phyloP scores from a whole-genome alignment of 169 alveolate genomes.

The Neospora caninum region DNA sequence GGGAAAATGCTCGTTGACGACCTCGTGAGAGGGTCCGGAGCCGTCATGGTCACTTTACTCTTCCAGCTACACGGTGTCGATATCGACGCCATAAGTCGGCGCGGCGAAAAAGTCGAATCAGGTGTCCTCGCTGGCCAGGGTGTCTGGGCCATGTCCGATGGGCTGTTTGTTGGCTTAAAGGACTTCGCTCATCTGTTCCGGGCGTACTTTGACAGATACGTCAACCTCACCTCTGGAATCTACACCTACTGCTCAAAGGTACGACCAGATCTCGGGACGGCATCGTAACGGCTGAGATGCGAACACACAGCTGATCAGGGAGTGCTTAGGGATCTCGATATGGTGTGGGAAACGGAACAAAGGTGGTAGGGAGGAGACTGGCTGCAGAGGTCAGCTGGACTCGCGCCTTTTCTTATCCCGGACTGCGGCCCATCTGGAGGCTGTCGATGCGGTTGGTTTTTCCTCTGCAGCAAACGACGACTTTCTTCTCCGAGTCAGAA shows the following conservation, averaged over 20 bases:
- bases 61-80: slow-evolving; percentile 65
- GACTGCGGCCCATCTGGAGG: neutral
- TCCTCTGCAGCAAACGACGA: slow-evolving; percentile 9
- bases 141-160: slow-evolving; percentile 61
- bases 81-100: slow-evolving; percentile 34
- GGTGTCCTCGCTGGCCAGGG: slow-evolving; percentile 61
- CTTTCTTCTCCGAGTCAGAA: neutral
- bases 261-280: neutral
- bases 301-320: no score
- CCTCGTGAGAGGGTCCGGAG: slow-evolving; percentile 29
- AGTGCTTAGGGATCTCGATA: no score
- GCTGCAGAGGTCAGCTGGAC: neutral
- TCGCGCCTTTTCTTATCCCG: neutral
- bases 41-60: slow-evolving; percentile 62
- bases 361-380: neutral
- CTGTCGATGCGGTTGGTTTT: neutral
- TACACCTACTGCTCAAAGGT: neutral
- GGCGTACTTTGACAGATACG: slow-evolving; percentile 12
- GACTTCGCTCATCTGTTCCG: slow-evolving; percentile 59
- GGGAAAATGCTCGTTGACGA: slow-evolving; percentile 54
- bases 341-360: neutral
- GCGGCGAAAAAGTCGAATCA: slow-evolving; percentile 41
- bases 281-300: neutral
- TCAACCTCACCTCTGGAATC: neutral
- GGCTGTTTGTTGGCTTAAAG: slow-evolving; percentile 53